Percentiles rank a stretch among this genome's conserved stretches.
Evolutionary conservation across 1,284 basidiomycete genomes (phyloP).

Genomic region (Austroboletus niveus): DNA sequence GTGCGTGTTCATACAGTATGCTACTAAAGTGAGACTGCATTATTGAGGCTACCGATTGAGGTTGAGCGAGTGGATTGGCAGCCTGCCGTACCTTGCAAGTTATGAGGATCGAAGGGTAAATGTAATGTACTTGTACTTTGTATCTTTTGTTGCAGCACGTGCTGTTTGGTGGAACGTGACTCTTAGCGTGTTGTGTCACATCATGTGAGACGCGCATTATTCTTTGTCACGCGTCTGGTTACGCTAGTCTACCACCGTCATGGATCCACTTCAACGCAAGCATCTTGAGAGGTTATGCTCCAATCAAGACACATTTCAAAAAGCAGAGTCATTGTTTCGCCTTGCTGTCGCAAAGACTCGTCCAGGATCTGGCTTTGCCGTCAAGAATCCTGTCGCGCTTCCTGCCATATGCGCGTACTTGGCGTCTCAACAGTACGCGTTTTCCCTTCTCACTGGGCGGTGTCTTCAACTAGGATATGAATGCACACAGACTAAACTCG

Average conservation of each 20-base stretch:
- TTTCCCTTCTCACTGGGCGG: neutral
- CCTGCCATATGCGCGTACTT: slow-evolving; percentile 32
- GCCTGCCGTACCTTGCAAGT: slow-evolving; percentile 26
- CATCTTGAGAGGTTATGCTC: slow-evolving; percentile 23
- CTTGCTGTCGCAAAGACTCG: slow-evolving; percentile 26
- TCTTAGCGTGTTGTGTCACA: slow-evolving; percentile 4
- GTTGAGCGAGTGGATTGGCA: slow-evolving; percentile 71
- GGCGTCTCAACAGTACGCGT: slow-evolving; percentile 29
- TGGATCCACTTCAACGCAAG: slow-evolving; percentile 17
- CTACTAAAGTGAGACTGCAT: neutral
- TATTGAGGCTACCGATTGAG: slow-evolving; percentile 56
- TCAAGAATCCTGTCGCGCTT: slow-evolving; percentile 21
- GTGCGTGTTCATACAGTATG: slow-evolving; percentile 37
- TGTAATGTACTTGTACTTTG: no score
- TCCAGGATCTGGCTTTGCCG: slow-evolving; percentile 27
- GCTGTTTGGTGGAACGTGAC: neutral
- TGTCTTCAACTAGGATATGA: neutral
- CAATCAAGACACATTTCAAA: slow-evolving; percentile 20
- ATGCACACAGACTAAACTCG: slow-evolving; percentile 21
- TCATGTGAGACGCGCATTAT: neutral
- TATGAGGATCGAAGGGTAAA: no score
- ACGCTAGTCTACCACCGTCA: slow-evolving; percentile 7
- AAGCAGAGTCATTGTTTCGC: slow-evolving; percentile 21
- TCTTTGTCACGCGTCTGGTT: slow-evolving; percentile 1
- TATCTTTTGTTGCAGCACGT: no score